phyloP scores from a whole-genome alignment of 257 asterid genomes.

The Jasminum sambac region DNA sequence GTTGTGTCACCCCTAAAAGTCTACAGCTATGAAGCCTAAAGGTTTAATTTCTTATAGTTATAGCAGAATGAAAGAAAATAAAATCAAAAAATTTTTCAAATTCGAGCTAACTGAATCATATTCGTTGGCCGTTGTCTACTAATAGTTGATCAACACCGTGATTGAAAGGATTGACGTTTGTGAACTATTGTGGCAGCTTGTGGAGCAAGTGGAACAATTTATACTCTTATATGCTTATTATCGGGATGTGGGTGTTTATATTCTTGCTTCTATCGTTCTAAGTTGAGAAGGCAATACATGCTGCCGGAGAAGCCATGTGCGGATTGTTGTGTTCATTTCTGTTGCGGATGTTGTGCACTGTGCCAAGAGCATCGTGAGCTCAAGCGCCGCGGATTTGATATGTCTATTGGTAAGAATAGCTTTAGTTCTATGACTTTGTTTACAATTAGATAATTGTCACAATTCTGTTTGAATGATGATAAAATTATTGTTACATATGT shows the following conservation, averaged over 20 bases:
- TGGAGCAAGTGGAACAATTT: slow-evolving; percentile 34
- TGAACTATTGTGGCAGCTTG: neutral
- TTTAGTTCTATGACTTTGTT: too few relatives aligned
- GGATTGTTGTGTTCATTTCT: slow-evolving; percentile 35
- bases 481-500: too few relatives aligned
- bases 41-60: too few relatives aligned
- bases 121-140: too few relatives aligned
- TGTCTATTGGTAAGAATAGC: neutral
- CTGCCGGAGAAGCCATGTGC: slow-evolving; percentile 30
- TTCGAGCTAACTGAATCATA: too few relatives aligned
- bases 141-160: neutral
- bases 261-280: slow-evolving; percentile 37
- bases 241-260: slow-evolving; percentile 31
- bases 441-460: too few relatives aligned
- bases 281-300: slow-evolving; percentile 33
- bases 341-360: slow-evolving; percentile 21
- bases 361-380: slow-evolving; percentile 5
- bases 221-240: slow-evolving; percentile 12
- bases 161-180: neutral
- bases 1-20: too few relatives aligned
- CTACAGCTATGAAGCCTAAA: too few relatives aligned
- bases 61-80: too few relatives aligned
- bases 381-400: neutral
- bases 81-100: too few relatives aligned
- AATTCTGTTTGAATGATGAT: too few relatives aligned